Conservation (phyloP, 805 yeast species). For the Zygoascus tannicola region DNA sequence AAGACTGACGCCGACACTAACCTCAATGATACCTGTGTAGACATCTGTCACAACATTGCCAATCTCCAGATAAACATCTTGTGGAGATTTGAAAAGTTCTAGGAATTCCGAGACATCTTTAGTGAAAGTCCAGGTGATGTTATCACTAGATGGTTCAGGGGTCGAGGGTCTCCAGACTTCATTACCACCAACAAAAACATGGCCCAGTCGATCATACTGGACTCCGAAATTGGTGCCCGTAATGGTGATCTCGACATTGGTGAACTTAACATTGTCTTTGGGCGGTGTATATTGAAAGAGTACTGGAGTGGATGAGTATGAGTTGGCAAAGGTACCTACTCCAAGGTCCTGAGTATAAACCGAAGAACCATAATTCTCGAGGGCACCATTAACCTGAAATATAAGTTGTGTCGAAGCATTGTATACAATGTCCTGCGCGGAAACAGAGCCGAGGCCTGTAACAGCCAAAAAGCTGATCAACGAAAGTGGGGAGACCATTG, state of each 20-base stretch:
- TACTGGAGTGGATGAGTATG: slow-evolving; percentile 28
- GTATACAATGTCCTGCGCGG: too few species aligned
- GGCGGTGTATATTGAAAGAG: slow-evolving; percentile 26
- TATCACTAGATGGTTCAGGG: slow-evolving; percentile 48
- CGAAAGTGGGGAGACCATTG: neutral
- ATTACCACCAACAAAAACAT: slow-evolving; percentile 35
- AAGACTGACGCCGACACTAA: slow-evolving; percentile 10
- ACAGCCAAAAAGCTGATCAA: neutral
- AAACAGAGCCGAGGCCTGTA: too few species aligned
- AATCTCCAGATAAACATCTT: slow-evolving; percentile 44
- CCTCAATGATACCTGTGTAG: slow-evolving; percentile 17
- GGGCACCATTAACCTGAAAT: slow-evolving; percentile 16
- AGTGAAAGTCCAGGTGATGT: slow-evolving; percentile 34
- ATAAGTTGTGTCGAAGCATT: neutral
- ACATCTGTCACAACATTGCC: slow-evolving; percentile 47
- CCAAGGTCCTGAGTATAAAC: slow-evolving; percentile 16
- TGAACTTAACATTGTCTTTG: slow-evolving; percentile 19
- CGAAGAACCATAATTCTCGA: slow-evolving; percentile 9
- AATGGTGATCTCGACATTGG: slow-evolving; percentile 29
- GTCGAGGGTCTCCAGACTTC: slow-evolving; percentile 83
- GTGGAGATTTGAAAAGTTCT: slow-evolving; percentile 37
- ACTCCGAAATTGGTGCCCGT: slow-evolving; percentile 25
- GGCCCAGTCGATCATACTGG: slow-evolving; percentile 33
- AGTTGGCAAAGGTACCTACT: slow-evolving; percentile 25
- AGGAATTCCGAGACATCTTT: slow-evolving; percentile 59